Evolutionary conservation across 257 asterid genomes (phyloP).

Genomic region (Solanum lycopersicoides): DNA sequence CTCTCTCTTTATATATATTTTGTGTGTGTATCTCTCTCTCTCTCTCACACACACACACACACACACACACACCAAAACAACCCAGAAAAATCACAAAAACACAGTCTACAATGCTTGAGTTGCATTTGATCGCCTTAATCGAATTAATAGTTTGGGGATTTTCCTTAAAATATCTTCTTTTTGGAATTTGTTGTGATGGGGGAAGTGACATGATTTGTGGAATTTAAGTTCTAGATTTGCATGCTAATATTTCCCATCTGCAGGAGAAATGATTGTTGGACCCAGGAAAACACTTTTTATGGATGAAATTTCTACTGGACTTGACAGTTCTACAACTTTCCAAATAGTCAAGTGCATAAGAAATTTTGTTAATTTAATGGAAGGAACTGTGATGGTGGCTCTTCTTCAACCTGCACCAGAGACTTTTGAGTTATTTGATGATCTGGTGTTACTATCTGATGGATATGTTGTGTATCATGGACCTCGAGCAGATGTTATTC

Average conservation of each 20-base stretch:
- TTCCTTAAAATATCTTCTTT: background rate
- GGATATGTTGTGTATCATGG: conserved; percentile 77
- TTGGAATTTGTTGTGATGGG: background rate
- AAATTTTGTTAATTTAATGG: conserved; percentile 81
- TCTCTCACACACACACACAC: background rate
- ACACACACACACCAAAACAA: background rate
- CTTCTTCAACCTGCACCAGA: conserved; percentile 95
- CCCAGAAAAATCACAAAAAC: background rate
- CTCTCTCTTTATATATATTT: background rate
- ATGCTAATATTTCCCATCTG: background rate
- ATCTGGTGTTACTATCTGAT: conserved; percentile 66
- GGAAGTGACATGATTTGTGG: background rate
- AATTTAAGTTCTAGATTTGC: background rate
- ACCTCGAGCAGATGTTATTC: conserved; percentile 51
- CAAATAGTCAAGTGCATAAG: conserved; percentile 75
- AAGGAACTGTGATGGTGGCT: conserved; percentile 78
- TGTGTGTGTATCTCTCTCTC: background rate
- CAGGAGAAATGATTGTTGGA: conserved; percentile 92
- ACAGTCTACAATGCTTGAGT: background rate
- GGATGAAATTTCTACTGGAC: conserved; percentile 97
- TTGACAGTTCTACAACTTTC: conserved; percentile 84
- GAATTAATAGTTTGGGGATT: background rate
- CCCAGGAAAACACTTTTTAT: conserved; percentile 83
- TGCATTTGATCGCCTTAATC: background rate
- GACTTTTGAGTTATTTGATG: conserved; percentile 84